Evolutionary conservation across 2,329 filamentous ascomycete genomes (phyloP).

Genomic region (Paraphoma chrysanthemicola): DNA sequence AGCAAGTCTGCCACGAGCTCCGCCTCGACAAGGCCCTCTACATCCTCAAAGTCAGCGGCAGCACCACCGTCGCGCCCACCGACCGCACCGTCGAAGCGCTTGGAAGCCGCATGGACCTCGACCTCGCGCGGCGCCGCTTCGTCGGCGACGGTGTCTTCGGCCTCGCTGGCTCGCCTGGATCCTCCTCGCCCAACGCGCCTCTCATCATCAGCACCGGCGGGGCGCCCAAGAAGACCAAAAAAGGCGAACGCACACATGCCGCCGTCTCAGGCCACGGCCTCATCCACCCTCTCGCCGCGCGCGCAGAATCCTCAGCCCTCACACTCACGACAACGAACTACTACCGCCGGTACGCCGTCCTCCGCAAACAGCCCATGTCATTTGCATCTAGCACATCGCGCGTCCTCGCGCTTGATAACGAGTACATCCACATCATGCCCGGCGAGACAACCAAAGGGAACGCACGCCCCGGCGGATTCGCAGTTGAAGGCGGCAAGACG

Average conservation of each 20-base stretch:
- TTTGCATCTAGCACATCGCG: conserved; percentile 79
- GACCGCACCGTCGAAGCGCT: conserved; percentile 82
- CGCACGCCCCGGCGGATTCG: conserved; percentile 15
- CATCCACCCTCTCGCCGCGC: conserved; percentile 70
- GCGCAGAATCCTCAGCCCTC: conserved; percentile 53
- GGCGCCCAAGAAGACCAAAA: conserved; percentile 58
- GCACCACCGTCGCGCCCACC: conserved; percentile 75
- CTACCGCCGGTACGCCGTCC: conserved; percentile 80
- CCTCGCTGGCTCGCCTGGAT: conserved; percentile 72
- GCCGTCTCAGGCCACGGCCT: conserved; percentile 57
- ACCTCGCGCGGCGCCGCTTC: conserved; percentile 77
- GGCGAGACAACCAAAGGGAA: conserved; percentile 60
- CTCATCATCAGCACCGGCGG: conserved; percentile 63
- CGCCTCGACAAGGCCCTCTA: conserved; percentile 81
- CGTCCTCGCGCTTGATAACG: conserved; percentile 79
- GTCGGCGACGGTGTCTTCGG: conserved; percentile 75
- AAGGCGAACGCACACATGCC: conserved; percentile 58
- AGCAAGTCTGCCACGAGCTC: conserved; percentile 77
- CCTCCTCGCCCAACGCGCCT: conserved; percentile 72
- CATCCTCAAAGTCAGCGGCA: conserved; percentile 77
- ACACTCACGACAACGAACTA: conserved; percentile 46
- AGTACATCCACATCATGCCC: conserved; percentile 87
- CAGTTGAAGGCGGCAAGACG: conserved; percentile 62
- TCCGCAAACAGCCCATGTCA: conserved; percentile 82
- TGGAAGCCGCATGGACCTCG: conserved; percentile 75